Base-by-base conservation (phyloP, 176 grass and related monocot species). In the Tuctoria greenei region DNA sequence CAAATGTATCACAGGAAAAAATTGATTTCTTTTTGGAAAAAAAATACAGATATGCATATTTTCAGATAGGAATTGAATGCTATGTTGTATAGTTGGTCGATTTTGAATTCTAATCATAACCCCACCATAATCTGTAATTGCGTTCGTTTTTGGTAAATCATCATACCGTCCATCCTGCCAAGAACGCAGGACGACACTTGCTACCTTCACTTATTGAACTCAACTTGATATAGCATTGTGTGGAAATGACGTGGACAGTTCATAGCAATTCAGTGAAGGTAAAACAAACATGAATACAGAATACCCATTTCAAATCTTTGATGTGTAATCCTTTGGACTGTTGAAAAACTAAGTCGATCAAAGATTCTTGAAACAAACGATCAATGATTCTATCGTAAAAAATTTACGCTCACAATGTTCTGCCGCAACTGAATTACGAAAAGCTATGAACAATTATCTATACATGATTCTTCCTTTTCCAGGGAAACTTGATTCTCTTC, bases 41-140 rank as follows among this genome's bases (percentile, higher is more conserved):
- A 31, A 31, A 31, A 88, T 79, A 64, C 54, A 41, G 25, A 51
- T 83, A 78, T 28, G 49, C 67, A 60, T 14, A 61, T 79, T 61
- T 8, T 74, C 43, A 39, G 67, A 55, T 72, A 14, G 4, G 6
- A 52, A 18, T 59, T 65, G 35, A 25, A 71, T 70, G 0, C 15
- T 27, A 2, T 58, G 57, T 62, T 44, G 24, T 63, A 60, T 4
- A 42, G 14, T 52, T 24, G 17, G 35, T 25, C 47, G 7, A 58
- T 84, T 45, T 84, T 38, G 67, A 72, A 10, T 55, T 64, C 45
- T 56, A 74, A 80, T 74, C 51, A 41, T 38, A 42, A 28, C 16
- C 4, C 39, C 23, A 31, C 2, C 13, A 5, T 56, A 15, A 40
- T 73, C 51, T 65, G 40, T 34, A 60, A 31, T 40, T 73, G n/a